Conservation (phyloP, 2,329 filamentous ascomycete species). For the Aschersonia sp. region DNA sequence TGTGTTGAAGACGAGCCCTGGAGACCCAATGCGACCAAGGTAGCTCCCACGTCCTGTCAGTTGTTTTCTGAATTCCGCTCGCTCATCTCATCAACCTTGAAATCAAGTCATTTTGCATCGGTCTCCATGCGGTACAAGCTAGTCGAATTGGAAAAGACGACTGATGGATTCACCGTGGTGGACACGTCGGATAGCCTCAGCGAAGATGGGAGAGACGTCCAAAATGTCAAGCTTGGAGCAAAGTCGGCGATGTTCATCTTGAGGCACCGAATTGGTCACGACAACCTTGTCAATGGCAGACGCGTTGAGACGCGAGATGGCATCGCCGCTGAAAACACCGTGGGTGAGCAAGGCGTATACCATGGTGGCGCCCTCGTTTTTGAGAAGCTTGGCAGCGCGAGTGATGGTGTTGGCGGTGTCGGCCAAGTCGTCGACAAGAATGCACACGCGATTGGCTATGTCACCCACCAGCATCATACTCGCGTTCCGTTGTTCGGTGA, state of each 20-base stretch:
- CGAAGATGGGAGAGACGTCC: constrained; percentile 80
- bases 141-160: constrained; percentile 54
- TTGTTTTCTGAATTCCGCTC: too few relatives aligned
- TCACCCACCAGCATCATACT: constrained; percentile 94
- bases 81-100: too few relatives aligned
- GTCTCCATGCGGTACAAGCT: not conserved
- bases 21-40: too few relatives aligned
- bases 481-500: constrained; percentile 77
- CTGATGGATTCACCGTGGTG: constrained; percentile 98
- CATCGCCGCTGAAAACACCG: constrained; percentile 88
- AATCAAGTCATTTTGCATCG: not conserved
- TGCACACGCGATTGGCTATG: constrained; percentile 66
- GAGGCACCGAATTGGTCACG: constrained; percentile 90
- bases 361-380: constrained; percentile 82
- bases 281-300: constrained; percentile 87
- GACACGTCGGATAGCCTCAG: constrained; percentile 87
- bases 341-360: constrained; percentile 92
- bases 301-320: constrained; percentile 85
- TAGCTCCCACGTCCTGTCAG: too few relatives aligned
- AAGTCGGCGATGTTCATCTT: constrained; percentile 61
- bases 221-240: constrained; percentile 87
- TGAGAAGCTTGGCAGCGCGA: constrained; percentile 87
- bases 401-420: constrained; percentile 98
- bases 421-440: constrained; percentile 85
- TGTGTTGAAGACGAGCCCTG: too few relatives aligned